Evolutionary conservation across 257 asterid genomes (phyloP).

Genomic region (Marsdenia floribunda): DNA sequence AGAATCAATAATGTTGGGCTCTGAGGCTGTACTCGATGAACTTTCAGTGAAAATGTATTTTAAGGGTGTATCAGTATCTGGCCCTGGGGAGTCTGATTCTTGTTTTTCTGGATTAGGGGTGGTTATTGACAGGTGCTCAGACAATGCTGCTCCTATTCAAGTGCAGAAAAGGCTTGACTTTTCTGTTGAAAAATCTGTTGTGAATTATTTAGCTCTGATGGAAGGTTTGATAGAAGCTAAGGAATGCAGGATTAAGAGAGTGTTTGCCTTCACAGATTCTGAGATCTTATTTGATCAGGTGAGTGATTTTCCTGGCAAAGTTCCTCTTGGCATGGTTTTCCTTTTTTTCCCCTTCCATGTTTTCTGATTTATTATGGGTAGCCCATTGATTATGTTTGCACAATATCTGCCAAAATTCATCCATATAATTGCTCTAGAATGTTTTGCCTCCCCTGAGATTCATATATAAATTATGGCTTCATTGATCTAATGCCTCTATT

Average conservation of each 20-base stretch:
- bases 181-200: slow-evolving; percentile 65
- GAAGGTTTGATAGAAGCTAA: slow-evolving; percentile 80
- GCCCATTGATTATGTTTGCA: not conserved
- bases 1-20: slow-evolving; percentile 13
- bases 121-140: slow-evolving; percentile 48
- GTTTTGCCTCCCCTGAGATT: not conserved
- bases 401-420: not conserved
- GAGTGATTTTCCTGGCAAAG: slow-evolving; percentile 13
- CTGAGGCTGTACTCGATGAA: slow-evolving; percentile 41
- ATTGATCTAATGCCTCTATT: not conserved
- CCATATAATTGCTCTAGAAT: not conserved
- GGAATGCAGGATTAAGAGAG: slow-evolving; percentile 37
- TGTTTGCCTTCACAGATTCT: slow-evolving; percentile 71
- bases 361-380: not conserved
- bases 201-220: slow-evolving; percentile 84
- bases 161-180: slow-evolving; percentile 93
- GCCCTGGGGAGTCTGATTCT: slow-evolving; percentile 61
- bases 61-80: slow-evolving; percentile 68
- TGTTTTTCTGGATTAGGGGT: slow-evolving; percentile 91
- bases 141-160: slow-evolving; percentile 35
- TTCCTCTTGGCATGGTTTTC: slow-evolving; percentile 2
- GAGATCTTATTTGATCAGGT: slow-evolving; percentile 69
- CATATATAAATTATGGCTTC: not conserved
- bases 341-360: not conserved
- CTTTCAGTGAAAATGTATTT: slow-evolving; percentile 53